These are phyloP conservation scores for Mucor racemosus DNA, from an alignment of 371 early-diverging fungal genomes.

Conservation along the genomic window DNA sequence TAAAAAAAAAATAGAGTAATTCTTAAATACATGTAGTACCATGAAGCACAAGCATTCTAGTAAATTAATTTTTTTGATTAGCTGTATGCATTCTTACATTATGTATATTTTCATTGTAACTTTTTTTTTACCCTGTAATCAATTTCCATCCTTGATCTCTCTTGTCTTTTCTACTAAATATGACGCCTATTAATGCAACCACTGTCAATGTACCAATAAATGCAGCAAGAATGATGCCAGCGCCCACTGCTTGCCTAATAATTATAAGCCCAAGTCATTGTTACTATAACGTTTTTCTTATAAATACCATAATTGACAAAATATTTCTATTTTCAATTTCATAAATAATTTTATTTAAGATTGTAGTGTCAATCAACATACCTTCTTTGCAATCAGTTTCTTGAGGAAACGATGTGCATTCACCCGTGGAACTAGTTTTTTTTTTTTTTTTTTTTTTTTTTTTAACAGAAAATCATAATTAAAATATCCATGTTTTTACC, in stretches of 20 bases:
- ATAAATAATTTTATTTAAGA: not conserved
- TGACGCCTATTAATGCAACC: conserved; percentile 32
- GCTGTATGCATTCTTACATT: not conserved
- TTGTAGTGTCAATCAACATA: not conserved
- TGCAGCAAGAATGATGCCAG: conserved; percentile 36
- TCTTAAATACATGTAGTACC: conserved; percentile 20
- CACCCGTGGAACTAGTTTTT: conserved; percentile 27
- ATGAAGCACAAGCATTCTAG: conserved; percentile 38
- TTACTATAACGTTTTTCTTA: not conserved
- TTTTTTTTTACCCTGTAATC: conserved; percentile 28
- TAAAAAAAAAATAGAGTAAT: not conserved
- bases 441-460: not conserved
- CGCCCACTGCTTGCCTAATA: conserved; percentile 32
- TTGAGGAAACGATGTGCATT: conserved; percentile 39
- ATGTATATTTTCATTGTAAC: not conserved
- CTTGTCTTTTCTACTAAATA: conserved; percentile 34
- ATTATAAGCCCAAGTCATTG: not conserved
- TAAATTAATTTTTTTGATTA: not conserved
- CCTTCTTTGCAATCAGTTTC: conserved; percentile 34
- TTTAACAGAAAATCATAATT: not conserved
- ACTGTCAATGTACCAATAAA: conserved; percentile 33
- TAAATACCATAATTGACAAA: conserved; percentile 29
- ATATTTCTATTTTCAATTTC: conserved; percentile 12
- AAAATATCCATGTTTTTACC: conserved; percentile 6
- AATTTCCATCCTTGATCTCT: conserved; percentile 41